Evolutionary conservation across 1,284 basidiomycete species (phyloP).

Genomic region (Cutaneotrichosporon cyanovorans): DNA sequence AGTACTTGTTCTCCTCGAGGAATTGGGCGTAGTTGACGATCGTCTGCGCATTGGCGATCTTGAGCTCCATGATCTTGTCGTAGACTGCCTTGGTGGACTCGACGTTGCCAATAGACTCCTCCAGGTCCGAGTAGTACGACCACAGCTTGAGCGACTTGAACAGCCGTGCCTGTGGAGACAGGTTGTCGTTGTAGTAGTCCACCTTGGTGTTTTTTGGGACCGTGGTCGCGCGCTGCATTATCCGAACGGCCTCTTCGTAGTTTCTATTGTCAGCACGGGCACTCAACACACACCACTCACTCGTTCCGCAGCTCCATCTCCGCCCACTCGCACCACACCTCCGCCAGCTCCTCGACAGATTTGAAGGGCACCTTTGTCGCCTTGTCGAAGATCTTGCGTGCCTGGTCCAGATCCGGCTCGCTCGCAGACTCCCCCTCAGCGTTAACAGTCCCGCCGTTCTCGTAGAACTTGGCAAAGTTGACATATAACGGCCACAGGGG

Average conservation of each 20-base stretch:
- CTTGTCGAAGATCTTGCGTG: slow-evolving; percentile 87
- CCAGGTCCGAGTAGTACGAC: slow-evolving; percentile 97
- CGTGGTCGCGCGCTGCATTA: slow-evolving; percentile 92
- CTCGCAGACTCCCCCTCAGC: slow-evolving; percentile 55
- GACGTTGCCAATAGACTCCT: slow-evolving; percentile 90
- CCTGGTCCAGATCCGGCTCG: slow-evolving; percentile 72
- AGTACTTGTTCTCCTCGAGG: slow-evolving; percentile 95
- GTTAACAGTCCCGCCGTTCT: slow-evolving; percentile 70
- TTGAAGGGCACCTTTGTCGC: slow-evolving; percentile 87
- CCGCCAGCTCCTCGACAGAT: slow-evolving; percentile 93
- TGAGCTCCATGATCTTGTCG: slow-evolving; percentile 92
- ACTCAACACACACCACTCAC: slow-evolving; percentile 51
- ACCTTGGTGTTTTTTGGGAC: slow-evolving; percentile 84
- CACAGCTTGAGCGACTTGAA: slow-evolving; percentile 98
- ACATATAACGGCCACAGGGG: slow-evolving; percentile 86
- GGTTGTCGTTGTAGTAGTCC: slow-evolving; percentile 86
- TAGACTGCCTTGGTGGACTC: slow-evolving; percentile 89
- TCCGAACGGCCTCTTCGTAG: slow-evolving; percentile 86
- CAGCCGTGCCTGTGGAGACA: slow-evolving; percentile 78
- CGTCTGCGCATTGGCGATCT: slow-evolving; percentile 97
- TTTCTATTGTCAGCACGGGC: slow-evolving; percentile 56
- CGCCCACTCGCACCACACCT: slow-evolving; percentile 99
- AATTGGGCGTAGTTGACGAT: slow-evolving; percentile 97
- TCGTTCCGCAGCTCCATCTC: slow-evolving; percentile 96
- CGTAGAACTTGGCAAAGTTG: slow-evolving; percentile 96